Conservation (phyloP, 192 early-diverging fungal species). For the Coemansia sp. region DNA sequence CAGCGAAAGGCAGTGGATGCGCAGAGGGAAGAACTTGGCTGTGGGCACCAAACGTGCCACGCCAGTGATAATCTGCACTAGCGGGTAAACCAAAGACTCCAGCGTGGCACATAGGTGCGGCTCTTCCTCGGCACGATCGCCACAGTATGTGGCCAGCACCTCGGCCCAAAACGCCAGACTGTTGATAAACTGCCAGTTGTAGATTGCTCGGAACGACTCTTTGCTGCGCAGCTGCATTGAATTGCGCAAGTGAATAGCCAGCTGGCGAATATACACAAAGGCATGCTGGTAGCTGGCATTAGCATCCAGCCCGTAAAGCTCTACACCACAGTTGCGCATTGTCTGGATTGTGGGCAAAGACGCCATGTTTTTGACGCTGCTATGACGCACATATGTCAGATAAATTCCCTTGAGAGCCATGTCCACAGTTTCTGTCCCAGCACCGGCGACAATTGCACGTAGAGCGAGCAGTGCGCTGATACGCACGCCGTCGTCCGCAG, state of each 20-base stretch:
- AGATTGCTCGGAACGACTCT: conserved; percentile 85
- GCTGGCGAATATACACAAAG: conserved; percentile 89
- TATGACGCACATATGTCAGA: conserved; percentile 73
- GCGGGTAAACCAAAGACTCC: conserved; percentile 81
- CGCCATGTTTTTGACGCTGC: conserved; percentile 73
- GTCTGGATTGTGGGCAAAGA: conserved; percentile 83
- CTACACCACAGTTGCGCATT: conserved; percentile 90
- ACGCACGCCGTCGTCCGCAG: conserved; percentile 66
- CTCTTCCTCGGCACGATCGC: conserved; percentile 54
- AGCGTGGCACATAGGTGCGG: conserved; percentile 53
- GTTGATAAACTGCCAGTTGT: conserved; percentile 98
- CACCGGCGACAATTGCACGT: conserved; percentile 62
- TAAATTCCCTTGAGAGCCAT: conserved; percentile 77
- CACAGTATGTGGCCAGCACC: conserved; percentile 72
- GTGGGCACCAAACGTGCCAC: conserved; percentile 82
- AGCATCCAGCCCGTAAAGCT: conserved; percentile 77
- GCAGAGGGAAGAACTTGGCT: conserved; percentile 87
- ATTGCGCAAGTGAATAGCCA: conserved; percentile 88
- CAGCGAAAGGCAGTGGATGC: conserved; percentile 77
- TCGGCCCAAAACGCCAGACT: conserved; percentile 88
- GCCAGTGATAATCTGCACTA: conserved; percentile 77
- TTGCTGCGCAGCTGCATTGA: conserved; percentile 82
- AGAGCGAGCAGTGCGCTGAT: conserved; percentile 84
- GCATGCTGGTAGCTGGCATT: conserved; percentile 86
- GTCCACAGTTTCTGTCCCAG: conserved; percentile 61